Conservation (phyloP, 129 eudicot species). For the Cynara cardunculus region DNA sequence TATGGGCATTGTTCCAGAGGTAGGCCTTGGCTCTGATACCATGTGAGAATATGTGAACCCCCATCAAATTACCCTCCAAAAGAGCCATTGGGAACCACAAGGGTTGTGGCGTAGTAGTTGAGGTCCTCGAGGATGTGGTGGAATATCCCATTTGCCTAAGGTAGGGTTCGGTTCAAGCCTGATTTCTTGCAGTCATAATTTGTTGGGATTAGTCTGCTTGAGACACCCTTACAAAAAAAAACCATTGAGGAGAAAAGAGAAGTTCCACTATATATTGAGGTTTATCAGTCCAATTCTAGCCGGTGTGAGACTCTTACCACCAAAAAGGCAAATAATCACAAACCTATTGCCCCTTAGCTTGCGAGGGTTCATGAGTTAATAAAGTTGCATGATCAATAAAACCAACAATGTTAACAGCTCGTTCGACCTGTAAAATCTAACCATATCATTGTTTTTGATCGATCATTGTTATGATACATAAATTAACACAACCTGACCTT, state of each 20-base stretch:
- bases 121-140: no score
- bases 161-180: no score
- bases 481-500: constrained; percentile 1
- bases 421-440: background rate
- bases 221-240: no score
- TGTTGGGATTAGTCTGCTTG: no score
- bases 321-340: background rate
- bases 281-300: background rate
- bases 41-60: background rate
- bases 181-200: no score
- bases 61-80: background rate
- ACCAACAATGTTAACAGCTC: background rate
- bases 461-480: constrained; percentile 18
- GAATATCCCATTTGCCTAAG: no score
- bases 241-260: background rate
- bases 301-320: background rate
- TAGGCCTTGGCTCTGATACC: background rate
- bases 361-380: background rate
- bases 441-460: constrained; percentile 11
- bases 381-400: background rate
- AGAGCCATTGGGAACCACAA: no score
- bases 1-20: no score
- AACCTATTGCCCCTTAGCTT: background rate
- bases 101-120: no score
- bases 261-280: background rate